Conservation (phyloP, 495 filamentous ascomycete genomes). For the Tuber umbilicatum region DNA sequence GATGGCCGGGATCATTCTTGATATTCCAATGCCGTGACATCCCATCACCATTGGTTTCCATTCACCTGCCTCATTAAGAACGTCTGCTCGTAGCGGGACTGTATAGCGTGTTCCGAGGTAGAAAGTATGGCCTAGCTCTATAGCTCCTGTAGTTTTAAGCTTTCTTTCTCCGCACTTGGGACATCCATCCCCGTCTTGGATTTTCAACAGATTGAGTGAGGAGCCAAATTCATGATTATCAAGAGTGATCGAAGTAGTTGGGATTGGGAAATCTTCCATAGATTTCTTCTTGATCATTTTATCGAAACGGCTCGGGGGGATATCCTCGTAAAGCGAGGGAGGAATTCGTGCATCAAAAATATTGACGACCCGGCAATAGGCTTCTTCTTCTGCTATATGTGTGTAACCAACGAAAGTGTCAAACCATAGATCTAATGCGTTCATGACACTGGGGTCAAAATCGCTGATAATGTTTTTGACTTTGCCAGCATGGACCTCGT, state of each 20-base stretch:
- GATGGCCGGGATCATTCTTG: slow-evolving; percentile 79
- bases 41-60: slow-evolving; percentile 75
- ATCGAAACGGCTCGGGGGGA: slow-evolving; percentile 13
- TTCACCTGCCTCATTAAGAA: slow-evolving; percentile 40
- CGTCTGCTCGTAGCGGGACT: slow-evolving; percentile 58
- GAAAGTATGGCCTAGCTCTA: slow-evolving; percentile 94
- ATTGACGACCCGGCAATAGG: slow-evolving; percentile 47
- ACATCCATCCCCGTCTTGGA: slow-evolving; percentile 64
- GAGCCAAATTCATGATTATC: slow-evolving; percentile 22
- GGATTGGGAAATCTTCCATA: slow-evolving; percentile 41
- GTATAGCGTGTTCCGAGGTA: slow-evolving; percentile 86
- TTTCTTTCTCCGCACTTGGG: slow-evolving; percentile 58
- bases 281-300: background rate
- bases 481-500: slow-evolving; percentile 63
- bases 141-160: slow-evolving; percentile 62
- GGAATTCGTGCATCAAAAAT: slow-evolving; percentile 51
- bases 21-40: slow-evolving; percentile 91
- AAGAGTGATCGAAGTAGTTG: slow-evolving; percentile 26
- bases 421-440: slow-evolving; percentile 55
- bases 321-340: slow-evolving; percentile 29
- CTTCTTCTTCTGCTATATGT: slow-evolving; percentile 27
- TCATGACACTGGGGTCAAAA: slow-evolving; percentile 63
- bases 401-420: slow-evolving; percentile 44
- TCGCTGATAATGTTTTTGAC: slow-evolving; percentile 66
- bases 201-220: slow-evolving; percentile 56